phyloP scores from a whole-genome alignment of 495 filamentous ascomycete species.

The Cudoniella acicularis region DNA sequence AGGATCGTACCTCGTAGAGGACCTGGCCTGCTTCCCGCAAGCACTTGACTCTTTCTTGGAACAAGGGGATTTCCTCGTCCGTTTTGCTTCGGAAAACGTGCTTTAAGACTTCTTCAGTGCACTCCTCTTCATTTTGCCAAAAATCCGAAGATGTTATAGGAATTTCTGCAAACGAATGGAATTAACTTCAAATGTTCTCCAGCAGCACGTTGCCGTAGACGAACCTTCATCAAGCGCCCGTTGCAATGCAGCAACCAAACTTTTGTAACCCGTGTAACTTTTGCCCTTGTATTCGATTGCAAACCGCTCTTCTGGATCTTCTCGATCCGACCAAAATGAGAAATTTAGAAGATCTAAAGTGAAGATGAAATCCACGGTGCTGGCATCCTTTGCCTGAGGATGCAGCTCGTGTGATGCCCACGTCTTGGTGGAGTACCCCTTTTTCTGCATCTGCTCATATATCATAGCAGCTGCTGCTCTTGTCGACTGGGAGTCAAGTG shows the following conservation, averaged over 20 bases:
- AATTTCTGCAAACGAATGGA: constrained; percentile 52
- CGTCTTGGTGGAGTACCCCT: constrained; percentile 72
- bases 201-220: constrained; percentile 8
- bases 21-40: constrained; percentile 82
- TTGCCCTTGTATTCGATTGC: constrained; percentile 74
- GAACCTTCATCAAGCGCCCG: constrained; percentile 82
- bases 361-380: constrained; percentile 86
- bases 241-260: constrained; percentile 80
- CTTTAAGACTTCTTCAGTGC: constrained; percentile 66
- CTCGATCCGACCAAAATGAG: constrained; percentile 79
- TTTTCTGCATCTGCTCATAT: constrained; percentile 75
- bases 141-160: constrained; percentile 87
- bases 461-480: constrained; percentile 79
- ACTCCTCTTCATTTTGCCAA: constrained; percentile 76
- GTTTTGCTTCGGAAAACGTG: constrained; percentile 85
- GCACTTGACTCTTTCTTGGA: constrained; percentile 73
- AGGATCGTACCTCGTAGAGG: constrained; percentile 67
- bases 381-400: constrained; percentile 72
- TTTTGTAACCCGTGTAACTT: constrained; percentile 93
- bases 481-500: constrained; percentile 70
- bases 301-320: constrained; percentile 57
- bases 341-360: constrained; percentile 97
- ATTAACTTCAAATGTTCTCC: not conserved
- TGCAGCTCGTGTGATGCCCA: constrained; percentile 94
- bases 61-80: constrained; percentile 80